Percentiles rank a stretch among this genome's conserved stretches.
phyloP scores from a whole-genome alignment of 257 asterid genomes.

The Scutellaria galericulata region DNA sequence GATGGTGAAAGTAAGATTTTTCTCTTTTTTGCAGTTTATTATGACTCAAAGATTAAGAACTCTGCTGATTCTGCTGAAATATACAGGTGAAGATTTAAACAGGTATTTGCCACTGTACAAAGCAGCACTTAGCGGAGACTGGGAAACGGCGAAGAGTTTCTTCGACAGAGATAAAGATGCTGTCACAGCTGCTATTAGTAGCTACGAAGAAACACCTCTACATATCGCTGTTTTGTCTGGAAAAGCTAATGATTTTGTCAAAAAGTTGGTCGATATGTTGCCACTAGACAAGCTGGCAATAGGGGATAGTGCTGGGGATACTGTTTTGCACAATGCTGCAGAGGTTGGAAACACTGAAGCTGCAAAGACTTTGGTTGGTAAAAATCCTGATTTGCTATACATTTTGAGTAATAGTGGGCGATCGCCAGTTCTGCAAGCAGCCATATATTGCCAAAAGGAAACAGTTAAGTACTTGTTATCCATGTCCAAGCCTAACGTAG shows the following conservation, averaged over 20 bases:
- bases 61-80: no score
- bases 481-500: not conserved
- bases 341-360: slow-evolving; percentile 26
- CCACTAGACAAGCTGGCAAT: not conserved
- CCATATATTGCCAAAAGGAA: not conserved
- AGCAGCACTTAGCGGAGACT: no score
- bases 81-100: no score
- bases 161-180: no score
- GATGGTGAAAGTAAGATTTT: no score
- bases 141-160: no score
- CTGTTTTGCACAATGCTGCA: slow-evolving; percentile 22
- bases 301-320: not conserved
- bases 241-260: slow-evolving; percentile 10
- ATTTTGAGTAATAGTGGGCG: not conserved
- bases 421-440: not conserved
- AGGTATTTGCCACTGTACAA: no score
- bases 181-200: not conserved
- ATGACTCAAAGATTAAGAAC: no score
- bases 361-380: not conserved
- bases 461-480: slow-evolving; percentile 5
- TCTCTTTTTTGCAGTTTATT: no score
- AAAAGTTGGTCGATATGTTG: not conserved
- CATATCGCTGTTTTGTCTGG: not conserved
- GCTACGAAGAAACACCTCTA: not conserved
- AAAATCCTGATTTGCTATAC: not conserved